A percentile compares a stretch with the other conserved stretches of the same genome.
phyloP scores from a whole-genome alignment of 139 green algal genomes.

The Chlorella sorokiniana region DNA sequence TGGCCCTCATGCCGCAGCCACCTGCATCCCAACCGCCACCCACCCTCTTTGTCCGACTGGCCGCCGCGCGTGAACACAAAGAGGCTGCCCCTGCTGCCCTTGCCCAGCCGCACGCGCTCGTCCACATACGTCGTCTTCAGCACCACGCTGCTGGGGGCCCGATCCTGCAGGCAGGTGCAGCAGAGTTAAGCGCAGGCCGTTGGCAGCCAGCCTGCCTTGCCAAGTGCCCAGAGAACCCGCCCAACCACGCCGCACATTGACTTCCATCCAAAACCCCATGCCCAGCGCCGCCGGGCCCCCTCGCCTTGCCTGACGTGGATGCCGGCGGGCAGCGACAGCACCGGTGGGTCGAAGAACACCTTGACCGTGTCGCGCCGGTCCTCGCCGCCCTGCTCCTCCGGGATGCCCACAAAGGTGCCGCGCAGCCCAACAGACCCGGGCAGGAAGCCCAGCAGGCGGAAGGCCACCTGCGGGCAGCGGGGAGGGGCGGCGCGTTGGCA shows the following conservation, averaged over 20 bases:
- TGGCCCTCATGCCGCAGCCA: too few relatives aligned
- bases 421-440: constrained; percentile 67
- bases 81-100: constrained; percentile 66
- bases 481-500: background rate
- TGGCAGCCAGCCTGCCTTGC: too few relatives aligned
- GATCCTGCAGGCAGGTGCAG: constrained; percentile 41
- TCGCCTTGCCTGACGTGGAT: constrained; percentile 58
- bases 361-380: constrained; percentile 65
- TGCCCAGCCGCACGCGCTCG: constrained; percentile 74
- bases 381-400: constrained; percentile 35
- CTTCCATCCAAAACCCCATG: too few relatives aligned
- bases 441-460: constrained; percentile 65
- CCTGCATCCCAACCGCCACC: background rate
- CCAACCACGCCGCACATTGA: too few relatives aligned
- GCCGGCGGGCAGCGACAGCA: constrained; percentile 48
- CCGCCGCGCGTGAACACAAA: constrained; percentile 81
- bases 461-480: constrained; percentile 16
- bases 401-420: constrained; percentile 55
- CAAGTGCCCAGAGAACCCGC: too few relatives aligned
- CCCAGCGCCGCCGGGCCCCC: too few relatives aligned
- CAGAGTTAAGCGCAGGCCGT: background rate
- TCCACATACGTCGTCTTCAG: constrained; percentile 85
- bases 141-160: constrained; percentile 65
- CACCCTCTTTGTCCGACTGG: constrained; percentile 58
- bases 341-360: constrained; percentile 76